These are phyloP conservation scores for Cairneyella variabilis DNA, from an alignment of 495 filamentous ascomycete species.

Conservation along the genomic window DNA sequence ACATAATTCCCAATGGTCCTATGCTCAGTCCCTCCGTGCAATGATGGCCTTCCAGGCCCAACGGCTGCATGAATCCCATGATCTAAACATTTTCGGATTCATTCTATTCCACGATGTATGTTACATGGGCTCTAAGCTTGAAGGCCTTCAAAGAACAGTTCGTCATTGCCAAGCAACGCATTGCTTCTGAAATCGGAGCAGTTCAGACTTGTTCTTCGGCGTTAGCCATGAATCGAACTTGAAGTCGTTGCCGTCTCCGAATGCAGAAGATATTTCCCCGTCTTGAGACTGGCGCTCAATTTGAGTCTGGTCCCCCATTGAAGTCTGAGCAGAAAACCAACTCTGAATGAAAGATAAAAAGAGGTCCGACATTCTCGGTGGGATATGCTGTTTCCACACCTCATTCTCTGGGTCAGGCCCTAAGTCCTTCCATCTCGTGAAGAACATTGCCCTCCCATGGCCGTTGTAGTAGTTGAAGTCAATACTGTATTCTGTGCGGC, in stretches of 20 bases:
- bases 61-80: not conserved
- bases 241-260: too few relatives aligned
- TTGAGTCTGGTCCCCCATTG: too few relatives aligned
- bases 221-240: too few relatives aligned
- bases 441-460: slow-evolving; percentile 10
- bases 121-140: not conserved
- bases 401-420: slow-evolving; percentile 3
- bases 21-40: too few relatives aligned
- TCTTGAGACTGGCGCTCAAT: not conserved
- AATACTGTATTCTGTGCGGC: slow-evolving; percentile 12
- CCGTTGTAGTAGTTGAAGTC: slow-evolving; percentile 7
- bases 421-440: slow-evolving; percentile 15
- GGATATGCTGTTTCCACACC: slow-evolving; percentile 3
- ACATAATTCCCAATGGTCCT: too few relatives aligned
- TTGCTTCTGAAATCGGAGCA: too few relatives aligned
- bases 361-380: not conserved
- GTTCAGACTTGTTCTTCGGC: too few relatives aligned
- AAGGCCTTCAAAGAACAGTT: not conserved
- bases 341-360: not conserved
- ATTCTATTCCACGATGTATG: not conserved
- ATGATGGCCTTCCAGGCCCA: too few relatives aligned
- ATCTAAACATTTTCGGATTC: not conserved
- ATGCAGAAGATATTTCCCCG: slow-evolving; percentile 4
- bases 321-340: not conserved
- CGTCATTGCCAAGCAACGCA: not conserved